These are phyloP conservation scores for Veloporphyrellus conicus DNA, from an alignment of 1,284 basidiomycete species.

Conservation along the genomic window DNA sequence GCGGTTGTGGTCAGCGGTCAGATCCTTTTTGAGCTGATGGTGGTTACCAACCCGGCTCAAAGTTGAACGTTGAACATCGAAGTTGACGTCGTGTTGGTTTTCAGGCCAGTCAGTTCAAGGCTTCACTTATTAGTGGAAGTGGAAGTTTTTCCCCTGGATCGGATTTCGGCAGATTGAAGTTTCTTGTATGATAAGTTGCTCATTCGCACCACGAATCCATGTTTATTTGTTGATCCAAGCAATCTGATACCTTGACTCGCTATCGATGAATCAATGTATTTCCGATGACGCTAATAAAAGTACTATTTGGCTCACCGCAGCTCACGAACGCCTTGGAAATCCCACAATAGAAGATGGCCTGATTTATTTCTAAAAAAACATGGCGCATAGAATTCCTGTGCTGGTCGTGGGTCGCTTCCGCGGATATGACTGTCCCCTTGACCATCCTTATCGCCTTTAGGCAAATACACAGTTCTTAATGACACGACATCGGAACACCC, in stretches of 20 bases:
- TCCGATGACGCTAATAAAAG: background rate
- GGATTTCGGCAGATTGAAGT: too few species aligned
- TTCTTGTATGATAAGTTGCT: too few species aligned
- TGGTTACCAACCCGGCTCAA: too few species aligned
- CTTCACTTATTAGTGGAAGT: background rate
- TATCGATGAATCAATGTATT: background rate
- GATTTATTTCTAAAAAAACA: conserved; percentile 21
- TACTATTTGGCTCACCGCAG: conserved; percentile 32
- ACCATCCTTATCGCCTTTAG: background rate
- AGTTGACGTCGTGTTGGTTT: background rate
- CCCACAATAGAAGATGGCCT: conserved; percentile 32
- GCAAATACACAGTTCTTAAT: background rate
- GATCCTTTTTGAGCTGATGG: background rate
- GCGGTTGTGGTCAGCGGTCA: background rate
- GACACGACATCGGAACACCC: conserved; percentile 15
- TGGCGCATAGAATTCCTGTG: background rate
- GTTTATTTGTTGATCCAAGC: too few species aligned
- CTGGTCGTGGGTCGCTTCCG: conserved; percentile 24
- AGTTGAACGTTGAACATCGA: background rate
- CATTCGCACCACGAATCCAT: too few species aligned
- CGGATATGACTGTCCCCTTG: conserved; percentile 32
- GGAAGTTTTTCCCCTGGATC: too few species aligned
- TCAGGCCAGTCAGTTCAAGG: background rate
- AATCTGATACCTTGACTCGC: too few species aligned
- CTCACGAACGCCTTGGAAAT: conserved; percentile 27